Conservation (phyloP, 2,329 filamentous ascomycete species). For the Epichloe elymi region DNA sequence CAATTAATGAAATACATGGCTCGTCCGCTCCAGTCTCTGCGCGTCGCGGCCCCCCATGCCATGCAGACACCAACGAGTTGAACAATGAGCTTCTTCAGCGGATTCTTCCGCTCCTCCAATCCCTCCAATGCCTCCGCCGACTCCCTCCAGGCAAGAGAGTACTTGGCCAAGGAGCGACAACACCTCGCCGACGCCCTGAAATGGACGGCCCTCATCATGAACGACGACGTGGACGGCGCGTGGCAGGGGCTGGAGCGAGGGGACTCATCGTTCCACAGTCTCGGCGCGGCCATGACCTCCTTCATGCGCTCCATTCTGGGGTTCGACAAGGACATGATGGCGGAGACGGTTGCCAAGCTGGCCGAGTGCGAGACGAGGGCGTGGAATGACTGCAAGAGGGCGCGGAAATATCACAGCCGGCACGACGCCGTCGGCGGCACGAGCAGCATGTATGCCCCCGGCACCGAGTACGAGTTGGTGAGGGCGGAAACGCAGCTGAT, state of each 20-base stretch:
- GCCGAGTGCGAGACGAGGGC: constrained; percentile 64
- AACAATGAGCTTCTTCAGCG: constrained; percentile 33
- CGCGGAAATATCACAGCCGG: constrained; percentile 35
- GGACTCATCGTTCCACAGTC: constrained; percentile 74
- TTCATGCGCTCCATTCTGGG: constrained; percentile 81
- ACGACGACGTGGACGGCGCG: constrained; percentile 80
- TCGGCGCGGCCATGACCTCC: constrained; percentile 67
- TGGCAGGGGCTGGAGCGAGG: constrained; percentile 59
- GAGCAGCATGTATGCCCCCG: constrained; percentile 57
- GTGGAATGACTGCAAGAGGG: constrained; percentile 61
- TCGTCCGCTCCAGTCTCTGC: no score
- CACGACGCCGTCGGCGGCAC: constrained; percentile 28
- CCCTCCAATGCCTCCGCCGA: constrained; percentile 19
- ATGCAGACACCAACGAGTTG: no score
- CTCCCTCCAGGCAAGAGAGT: constrained; percentile 12
- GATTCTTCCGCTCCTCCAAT: constrained; percentile 36
- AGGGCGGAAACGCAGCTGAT: constrained; percentile 80
- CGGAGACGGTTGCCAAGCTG: constrained; percentile 61
- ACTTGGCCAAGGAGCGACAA: constrained; percentile 31
- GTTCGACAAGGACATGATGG: constrained; percentile 86
- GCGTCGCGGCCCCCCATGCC: no score
- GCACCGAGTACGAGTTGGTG: constrained; percentile 76
- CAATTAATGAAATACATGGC: no score
- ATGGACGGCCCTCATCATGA: constrained; percentile 63
- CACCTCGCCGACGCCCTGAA: constrained; percentile 47